Evolutionary conservation across 345 rosid genomes (phyloP), one percentile per base, ranked within the genome.

Genomic region (Tarenaya hassleriana): DNA sequence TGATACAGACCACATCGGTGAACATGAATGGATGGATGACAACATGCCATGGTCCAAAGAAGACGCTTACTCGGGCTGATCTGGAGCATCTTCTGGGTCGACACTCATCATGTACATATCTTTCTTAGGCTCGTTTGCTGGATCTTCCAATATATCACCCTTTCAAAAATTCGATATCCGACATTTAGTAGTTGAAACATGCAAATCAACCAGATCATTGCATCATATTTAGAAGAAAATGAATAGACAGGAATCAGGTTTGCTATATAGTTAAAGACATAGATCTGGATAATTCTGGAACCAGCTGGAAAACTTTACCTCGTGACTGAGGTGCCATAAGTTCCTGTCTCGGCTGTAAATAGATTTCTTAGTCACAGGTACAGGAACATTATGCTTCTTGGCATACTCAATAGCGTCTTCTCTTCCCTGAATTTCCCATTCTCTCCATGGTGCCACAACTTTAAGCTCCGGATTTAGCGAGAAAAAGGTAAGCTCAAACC

Each of bases 361-460:
- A 40, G 98, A 91, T 62, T 91, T 84, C 74, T 91, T 91, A 3
- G 98, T 87, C 47, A 84, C 96, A 11, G 98, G 92, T 33, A 91
- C 95, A 2, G 95, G 96, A 62, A 91, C 80, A 2, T 87, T 77
- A 65, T 91, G 95, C 74, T 91, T 87, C 76, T 79, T 84, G 0
- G 98, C 96, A 72, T 87, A 91, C 60, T 87, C 96, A 44, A 91
- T 84, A 7, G 96, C 96, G 65, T 91, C 96, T 72, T 91, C 96
- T 76, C 96, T 73, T 45, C 98, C 96, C 43, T 56, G 67, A 54
- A 91, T 91, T 66, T 91, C 90, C 96, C 98, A 91, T 69, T 91
- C 98, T 41, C 98, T 80, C 98, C 98, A 88, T 9, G 98, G 95
- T 52, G 96, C 98, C 60, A 91, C 95, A 47, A 91, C 95, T 64